These are phyloP conservation scores for Rhizophagus prolifer DNA, from an alignment of 192 early-diverging fungal species.

Conservation along the genomic window DNA sequence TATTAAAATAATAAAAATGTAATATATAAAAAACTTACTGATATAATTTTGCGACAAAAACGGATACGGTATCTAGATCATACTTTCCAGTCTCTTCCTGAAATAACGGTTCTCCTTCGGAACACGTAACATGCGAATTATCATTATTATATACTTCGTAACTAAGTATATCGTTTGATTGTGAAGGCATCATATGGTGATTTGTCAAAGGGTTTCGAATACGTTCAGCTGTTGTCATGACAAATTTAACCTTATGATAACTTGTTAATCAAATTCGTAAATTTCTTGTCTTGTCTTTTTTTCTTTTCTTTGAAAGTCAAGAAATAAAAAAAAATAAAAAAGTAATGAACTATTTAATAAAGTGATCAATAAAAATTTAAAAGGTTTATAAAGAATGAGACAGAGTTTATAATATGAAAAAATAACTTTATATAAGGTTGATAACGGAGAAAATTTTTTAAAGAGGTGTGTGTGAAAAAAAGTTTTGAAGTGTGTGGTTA, in stretches of 20 bases:
- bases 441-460: no score
- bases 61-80: constrained; percentile 29
- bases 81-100: constrained; percentile 29
- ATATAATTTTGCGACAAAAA: constrained; percentile 29
- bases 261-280: no score
- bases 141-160: constrained; percentile 5
- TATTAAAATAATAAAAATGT: no score
- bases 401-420: background rate
- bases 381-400: background rate
- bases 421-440: background rate
- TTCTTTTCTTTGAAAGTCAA: no score
- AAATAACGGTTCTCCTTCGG: background rate
- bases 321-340: no score
- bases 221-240: constrained; percentile 4
- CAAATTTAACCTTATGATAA: background rate
- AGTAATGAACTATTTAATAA: background rate
- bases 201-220: constrained; percentile 4
- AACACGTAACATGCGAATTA: constrained; percentile 2
- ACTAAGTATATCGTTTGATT: constrained; percentile 19
- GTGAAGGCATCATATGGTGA: constrained; percentile 21
- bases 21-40: no score
- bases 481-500: background rate
- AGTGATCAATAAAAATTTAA: background rate
- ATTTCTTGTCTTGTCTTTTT: no score
- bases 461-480: no score